Percentiles rank a stretch among this genome's conserved stretches.
phyloP scores from a whole-genome alignment of 2,329 filamentous ascomycete species.

The Ophiocordyceps robertsii region DNA sequence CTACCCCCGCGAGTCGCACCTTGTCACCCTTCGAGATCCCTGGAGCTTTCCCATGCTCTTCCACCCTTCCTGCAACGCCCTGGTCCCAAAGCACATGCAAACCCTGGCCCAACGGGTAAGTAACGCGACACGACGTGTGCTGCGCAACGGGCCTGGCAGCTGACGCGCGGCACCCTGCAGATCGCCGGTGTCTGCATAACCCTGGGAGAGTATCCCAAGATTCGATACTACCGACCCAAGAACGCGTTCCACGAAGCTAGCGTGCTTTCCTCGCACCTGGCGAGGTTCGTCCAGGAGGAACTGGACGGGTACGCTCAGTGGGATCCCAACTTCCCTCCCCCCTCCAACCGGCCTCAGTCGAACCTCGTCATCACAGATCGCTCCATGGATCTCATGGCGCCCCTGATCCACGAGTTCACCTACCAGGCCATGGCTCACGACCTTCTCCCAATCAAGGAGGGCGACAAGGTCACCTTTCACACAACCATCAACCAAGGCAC shows the following conservation, averaged over 20 bases:
- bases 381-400: constrained; percentile 82
- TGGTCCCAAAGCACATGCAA: constrained; percentile 75
- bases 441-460: constrained; percentile 74
- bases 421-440: constrained; percentile 99
- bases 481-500: constrained; percentile 66
- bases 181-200: constrained; percentile 63
- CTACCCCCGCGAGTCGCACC: constrained; percentile 78
- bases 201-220: constrained; percentile 84
- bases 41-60: constrained; percentile 92
- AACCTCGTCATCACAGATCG: constrained; percentile 80
- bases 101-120: constrained; percentile 73
- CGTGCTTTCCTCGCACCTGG: constrained; percentile 77
- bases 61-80: constrained; percentile 75
- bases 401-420: constrained; percentile 88
- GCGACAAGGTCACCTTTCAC: constrained; percentile 76
- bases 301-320: constrained; percentile 79
- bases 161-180: constrained; percentile 7
- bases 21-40: constrained; percentile 85
- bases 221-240: constrained; percentile 76
- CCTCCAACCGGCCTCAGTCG: constrained; percentile 63
- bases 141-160: not conserved
- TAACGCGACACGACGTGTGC: not conserved
- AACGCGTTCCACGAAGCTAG: constrained; percentile 71
- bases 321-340: constrained; percentile 73
- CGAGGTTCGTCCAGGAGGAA: constrained; percentile 82